phyloP scores from a whole-genome alignment of 179 eudicot species.

The Spinacia oleracea region DNA sequence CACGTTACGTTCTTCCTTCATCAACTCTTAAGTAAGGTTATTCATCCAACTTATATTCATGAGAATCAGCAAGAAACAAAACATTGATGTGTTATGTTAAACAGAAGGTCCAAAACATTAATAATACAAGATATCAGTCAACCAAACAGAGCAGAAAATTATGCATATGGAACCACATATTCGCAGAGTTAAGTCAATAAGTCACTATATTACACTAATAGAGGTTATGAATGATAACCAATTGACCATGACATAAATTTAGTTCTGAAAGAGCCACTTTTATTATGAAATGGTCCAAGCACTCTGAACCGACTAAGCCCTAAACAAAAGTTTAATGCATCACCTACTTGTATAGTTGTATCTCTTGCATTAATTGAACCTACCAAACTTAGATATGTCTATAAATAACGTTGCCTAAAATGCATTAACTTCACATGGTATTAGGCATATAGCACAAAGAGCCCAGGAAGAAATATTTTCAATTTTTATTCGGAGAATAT shows the following conservation, averaged over 20 bases:
- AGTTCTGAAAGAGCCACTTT: not conserved
- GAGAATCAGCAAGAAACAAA: not conserved
- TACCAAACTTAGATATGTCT: not conserved
- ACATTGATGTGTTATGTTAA: not conserved
- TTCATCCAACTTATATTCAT: not conserved
- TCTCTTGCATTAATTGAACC: slow-evolving; percentile 12
- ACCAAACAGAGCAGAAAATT: not conserved
- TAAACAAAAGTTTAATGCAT: not conserved
- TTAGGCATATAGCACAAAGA: not conserved
- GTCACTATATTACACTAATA: not conserved
- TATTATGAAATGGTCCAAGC: slow-evolving; percentile 18
- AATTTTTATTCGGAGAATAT: too few species aligned
- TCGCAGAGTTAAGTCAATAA: too few species aligned
- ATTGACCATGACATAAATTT: not conserved
- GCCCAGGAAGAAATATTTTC: not conserved
- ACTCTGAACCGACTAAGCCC: too few species aligned
- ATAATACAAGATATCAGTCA: not conserved
- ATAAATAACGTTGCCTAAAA: not conserved
- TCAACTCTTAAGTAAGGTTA: too few species aligned
- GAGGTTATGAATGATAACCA: not conserved
- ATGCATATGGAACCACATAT: not conserved
- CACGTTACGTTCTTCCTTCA: too few species aligned
- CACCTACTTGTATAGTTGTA: not conserved
- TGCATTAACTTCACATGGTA: not conserved
- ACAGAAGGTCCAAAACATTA: not conserved